Base-by-base conservation (phyloP, 2,329 filamentous ascomycete species). In the Seiridium unicorne region DNA sequence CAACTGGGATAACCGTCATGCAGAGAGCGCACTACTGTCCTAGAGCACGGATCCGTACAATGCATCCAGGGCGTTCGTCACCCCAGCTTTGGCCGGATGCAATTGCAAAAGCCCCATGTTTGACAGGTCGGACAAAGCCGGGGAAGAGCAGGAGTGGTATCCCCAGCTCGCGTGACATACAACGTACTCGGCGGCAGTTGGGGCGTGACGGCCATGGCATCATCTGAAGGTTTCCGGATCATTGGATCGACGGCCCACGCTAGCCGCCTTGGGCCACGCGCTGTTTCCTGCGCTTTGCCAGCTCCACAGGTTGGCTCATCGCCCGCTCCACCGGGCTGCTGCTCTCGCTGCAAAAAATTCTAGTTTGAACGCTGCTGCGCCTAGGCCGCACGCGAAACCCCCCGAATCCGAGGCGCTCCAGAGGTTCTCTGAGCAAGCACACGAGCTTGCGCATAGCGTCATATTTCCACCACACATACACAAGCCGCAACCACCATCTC, bases 121-220 rank as follows among this genome's bases (percentile, higher is more conserved):
- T 44, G 53, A 55, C 38, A 44, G 35, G 53, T 42, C 53, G 53
- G 53, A 55, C 53, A 55, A 55, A 55, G 53, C 53, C 53, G 53
- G 53, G 53, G 53, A 13, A 55, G 1, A 51, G 13, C 10, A 8
- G 13, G 6, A 54, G 51, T 40, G 51, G 36, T 34, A 42, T 11
- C 32, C 6, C 51, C 8, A 18, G 46, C 46, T 48, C 46, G 46
- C 46, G 46, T 48, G 46, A 48, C 31, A 8, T 18, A n/a, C 10
- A 44, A n/a, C 9, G 42, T n/a, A 9, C 42, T 48, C 46, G 46
- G 46, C 46, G 46, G 38, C 13, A 42, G 38, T 42, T 26, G 18
- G 38, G 38, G 13, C 13, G 38, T 42, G 38, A 42, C 38, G 13
- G 7, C 38, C 38, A 26, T 26, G 18, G 18, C 18, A 42, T 42